phyloP scores from a whole-genome alignment of 2,329 filamentous ascomycete genomes.

The Apiospora kogelbergensis region DNA sequence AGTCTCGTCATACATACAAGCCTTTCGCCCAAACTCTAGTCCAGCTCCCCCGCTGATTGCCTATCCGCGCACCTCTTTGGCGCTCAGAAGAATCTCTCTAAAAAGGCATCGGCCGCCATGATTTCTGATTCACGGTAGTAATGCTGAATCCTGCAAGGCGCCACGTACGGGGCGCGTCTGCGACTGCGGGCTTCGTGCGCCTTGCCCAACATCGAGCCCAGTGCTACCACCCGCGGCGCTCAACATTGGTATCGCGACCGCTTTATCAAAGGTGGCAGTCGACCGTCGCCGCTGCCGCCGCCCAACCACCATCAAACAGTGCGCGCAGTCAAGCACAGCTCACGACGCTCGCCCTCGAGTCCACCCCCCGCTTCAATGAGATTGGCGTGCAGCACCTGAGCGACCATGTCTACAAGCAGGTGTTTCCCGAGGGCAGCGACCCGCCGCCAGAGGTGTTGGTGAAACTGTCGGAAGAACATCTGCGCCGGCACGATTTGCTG shows the following conservation, averaged over 20 bases:
- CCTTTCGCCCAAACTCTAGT: background rate
- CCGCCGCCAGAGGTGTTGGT: constrained; percentile 71
- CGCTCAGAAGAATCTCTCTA: background rate
- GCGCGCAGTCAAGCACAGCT: background rate
- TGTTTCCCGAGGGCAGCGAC: constrained; percentile 65
- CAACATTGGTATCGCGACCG: constrained; percentile 39
- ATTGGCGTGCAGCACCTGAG: constrained; percentile 95
- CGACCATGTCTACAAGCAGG: constrained; percentile 74
- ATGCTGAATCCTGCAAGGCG: constrained; percentile 41
- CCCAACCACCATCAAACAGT: constrained; percentile 16
- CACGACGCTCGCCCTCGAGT: constrained; percentile 37
- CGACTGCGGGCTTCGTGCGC: constrained; percentile 49
- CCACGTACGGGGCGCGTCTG: constrained; percentile 37
- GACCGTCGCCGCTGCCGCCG: constrained; percentile 28
- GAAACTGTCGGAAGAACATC: constrained; percentile 76
- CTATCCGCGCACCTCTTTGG: background rate
- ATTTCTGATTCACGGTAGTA: constrained; percentile 25
- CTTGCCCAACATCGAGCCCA: constrained; percentile 50
- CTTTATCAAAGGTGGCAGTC: constrained; percentile 43
- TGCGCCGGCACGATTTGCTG: constrained; percentile 80
- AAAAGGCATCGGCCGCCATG: constrained; percentile 20
- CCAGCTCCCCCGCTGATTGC: background rate
- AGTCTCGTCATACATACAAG: constrained; percentile 1
- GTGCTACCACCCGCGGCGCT: constrained; percentile 33
- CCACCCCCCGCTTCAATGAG: constrained; percentile 77